Evolutionary conservation across 2,329 filamentous ascomycete species (phyloP), one percentile per base, ranked within the genome.

Genomic region (Bipolaris victoriae): DNA sequence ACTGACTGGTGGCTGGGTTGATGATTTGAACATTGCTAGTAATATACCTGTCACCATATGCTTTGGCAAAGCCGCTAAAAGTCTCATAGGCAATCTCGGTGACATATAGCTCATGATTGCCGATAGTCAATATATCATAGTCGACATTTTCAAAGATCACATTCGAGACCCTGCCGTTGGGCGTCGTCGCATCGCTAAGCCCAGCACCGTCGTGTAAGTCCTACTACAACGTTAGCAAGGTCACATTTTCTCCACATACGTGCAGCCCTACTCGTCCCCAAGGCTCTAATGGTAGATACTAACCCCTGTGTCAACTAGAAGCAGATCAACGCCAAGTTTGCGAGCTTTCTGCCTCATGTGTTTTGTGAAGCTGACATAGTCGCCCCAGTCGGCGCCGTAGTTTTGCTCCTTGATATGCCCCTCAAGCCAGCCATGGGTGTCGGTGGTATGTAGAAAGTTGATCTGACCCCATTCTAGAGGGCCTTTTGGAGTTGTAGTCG

Each of bases 171-270:
- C 79, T 74, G 41, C 85, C 87, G 60, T 88, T 86, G 2, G 82
- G 81, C 1, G 70, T 75, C 0, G 86, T 88, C 5, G 82, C 83
- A 69, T 89, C 87, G 41, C 83, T 86, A 45, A 89, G 74, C 1
- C 86, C 86, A 26, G 84, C 84, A 2, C 87, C 87, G 60, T 89
- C 86, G 66, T 89, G 86, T n/a, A 89, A 75, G 69, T 89, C 87
- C 80, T 80, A 49, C 29, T 3, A 7, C 15, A 5, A 11, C 10
- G 33, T 50, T 60, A 64, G 47, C 36, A 44, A 29, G 24, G 10
- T 15, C 41, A 31, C 3, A 3, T 15, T 37, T 5, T 22, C 31
- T 10, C 9, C 15, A 46, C 46, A 13, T 20, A 46, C 45, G 26
- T 50, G 53, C 31, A 35, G 29, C 48, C 33, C 47, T 60, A 37